phyloP scores from a whole-genome alignment of 1,284 basidiomycete genomes.

The Puccinia hordei region DNA sequence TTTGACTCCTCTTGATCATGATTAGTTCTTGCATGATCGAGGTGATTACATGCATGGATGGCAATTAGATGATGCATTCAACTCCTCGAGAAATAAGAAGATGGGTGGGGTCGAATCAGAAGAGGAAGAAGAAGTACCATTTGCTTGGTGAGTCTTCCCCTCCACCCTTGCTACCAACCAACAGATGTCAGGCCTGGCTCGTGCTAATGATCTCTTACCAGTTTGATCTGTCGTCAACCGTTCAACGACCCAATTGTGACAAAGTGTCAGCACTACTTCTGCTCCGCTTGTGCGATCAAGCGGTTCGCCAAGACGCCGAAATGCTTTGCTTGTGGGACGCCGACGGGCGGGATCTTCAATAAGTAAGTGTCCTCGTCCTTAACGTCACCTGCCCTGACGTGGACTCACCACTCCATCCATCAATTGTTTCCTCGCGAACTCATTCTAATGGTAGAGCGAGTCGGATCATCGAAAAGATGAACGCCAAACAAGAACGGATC shows the following conservation, averaged over 20 bases:
- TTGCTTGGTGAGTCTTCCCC: slow-evolving; percentile 69
- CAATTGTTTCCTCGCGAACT: not conserved
- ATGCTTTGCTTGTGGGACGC: slow-evolving; percentile 88
- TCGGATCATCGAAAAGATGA: slow-evolving; percentile 47
- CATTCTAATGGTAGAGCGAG: slow-evolving; percentile 5
- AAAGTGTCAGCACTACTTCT: slow-evolving; percentile 95
- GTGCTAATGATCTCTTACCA: slow-evolving; percentile 17
- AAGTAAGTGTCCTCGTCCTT: slow-evolving; percentile 68
- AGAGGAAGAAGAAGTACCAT: slow-evolving; percentile 86
- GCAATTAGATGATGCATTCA: slow-evolving; percentile 75
- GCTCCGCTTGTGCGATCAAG: slow-evolving; percentile 81
- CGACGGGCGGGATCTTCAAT: slow-evolving; percentile 93
- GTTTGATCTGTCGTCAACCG: slow-evolving; percentile 84
- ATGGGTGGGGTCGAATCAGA: slow-evolving; percentile 55
- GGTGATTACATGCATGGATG: slow-evolving; percentile 88
- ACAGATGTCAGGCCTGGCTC: not conserved
- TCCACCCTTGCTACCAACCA: not conserved
- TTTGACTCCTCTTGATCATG: slow-evolving; percentile 23
- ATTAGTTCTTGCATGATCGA: slow-evolving; percentile 62
- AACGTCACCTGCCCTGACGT: not conserved
- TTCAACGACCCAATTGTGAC: slow-evolving; percentile 95
- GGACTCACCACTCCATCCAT: not conserved
- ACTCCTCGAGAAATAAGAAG: slow-evolving; percentile 55
- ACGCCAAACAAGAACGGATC: slow-evolving; percentile 40
- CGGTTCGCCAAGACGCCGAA: slow-evolving; percentile 91